Percentiles rank a stretch among this genome's conserved stretches.
These are phyloP conservation scores for Hericium erinaceus DNA, from an alignment of 768 basidiomycete species.

Conservation along the genomic window DNA sequence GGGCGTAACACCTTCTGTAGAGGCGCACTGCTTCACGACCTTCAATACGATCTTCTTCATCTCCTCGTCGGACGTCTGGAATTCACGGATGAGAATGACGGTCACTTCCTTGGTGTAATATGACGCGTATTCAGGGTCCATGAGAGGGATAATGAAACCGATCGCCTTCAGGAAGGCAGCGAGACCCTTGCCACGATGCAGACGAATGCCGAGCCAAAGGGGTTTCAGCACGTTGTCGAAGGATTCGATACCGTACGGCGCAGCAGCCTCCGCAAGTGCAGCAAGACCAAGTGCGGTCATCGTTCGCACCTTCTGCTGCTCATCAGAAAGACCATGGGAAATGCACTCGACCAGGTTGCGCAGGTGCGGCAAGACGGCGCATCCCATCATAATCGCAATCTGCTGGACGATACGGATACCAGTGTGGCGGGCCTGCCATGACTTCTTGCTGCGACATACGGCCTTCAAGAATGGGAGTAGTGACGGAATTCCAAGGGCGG, in stretches of 20 bases:
- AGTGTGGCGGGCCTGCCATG: conserved; percentile 98
- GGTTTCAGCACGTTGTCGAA: conserved; percentile 97
- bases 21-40: conserved; percentile 97
- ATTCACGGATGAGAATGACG: conserved; percentile 94
- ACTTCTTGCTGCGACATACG: conserved; percentile 97
- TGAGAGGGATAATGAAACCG: conserved; percentile 98
- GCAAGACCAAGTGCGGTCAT: conserved; percentile 92
- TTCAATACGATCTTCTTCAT: conserved; percentile 99
- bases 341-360: conserved; percentile 96
- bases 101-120: conserved; percentile 99
- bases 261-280: conserved; percentile 92
- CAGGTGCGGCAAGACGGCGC: conserved; percentile 93
- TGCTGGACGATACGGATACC: conserved; percentile 99
- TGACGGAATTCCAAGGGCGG: conserved; percentile 95
- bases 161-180: conserved; percentile 97
- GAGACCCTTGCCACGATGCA: conserved; percentile 90
- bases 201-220: conserved; percentile 87
- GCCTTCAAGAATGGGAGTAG: conserved; percentile 97
- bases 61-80: conserved; percentile 98
- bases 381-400: conserved; percentile 99
- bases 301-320: conserved; percentile 93
- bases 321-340: conserved; percentile 85
- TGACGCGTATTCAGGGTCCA: conserved; percentile 99
- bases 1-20: conserved; percentile 95
- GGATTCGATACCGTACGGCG: conserved; percentile 98